These are phyloP conservation scores for Diaporthe citriasiana DNA, from an alignment of 2,329 filamentous ascomycete species.

Conservation along the genomic window DNA sequence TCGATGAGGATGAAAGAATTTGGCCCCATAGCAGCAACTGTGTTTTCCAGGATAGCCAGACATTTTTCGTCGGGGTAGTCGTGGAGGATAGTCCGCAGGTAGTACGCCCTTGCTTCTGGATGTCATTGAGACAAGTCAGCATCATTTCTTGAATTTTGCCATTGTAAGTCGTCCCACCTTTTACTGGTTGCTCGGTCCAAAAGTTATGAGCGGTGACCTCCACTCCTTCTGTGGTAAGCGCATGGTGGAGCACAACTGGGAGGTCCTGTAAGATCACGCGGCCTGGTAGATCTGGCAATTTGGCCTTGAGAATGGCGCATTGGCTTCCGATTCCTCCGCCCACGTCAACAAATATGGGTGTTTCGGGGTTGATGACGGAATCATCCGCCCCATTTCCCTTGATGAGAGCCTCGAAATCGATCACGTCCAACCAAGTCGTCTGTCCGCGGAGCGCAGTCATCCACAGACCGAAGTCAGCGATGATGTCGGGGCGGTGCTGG, in stretches of 20 bases:
- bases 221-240: conserved; percentile 27
- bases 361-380: background rate
- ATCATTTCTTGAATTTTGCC: background rate
- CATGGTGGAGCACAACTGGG: background rate
- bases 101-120: conserved; percentile 48
- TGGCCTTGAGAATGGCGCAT: conserved; percentile 13
- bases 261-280: conserved; percentile 36
- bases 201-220: conserved; percentile 35
- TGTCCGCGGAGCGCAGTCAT: conserved; percentile 41
- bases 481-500: conserved; percentile 39
- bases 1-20: conserved; percentile 51
- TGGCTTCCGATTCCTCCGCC: conserved; percentile 34
- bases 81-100: conserved; percentile 53
- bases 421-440: conserved; percentile 43
- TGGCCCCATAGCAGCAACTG: conserved; percentile 49
- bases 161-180: conserved; percentile 16
- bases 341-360: conserved; percentile 23
- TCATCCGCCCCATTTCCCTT: background rate
- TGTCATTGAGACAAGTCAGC: conserved; percentile 42
- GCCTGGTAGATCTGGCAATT: conserved; percentile 1
- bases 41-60: conserved; percentile 51
- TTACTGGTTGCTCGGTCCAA: conserved; percentile 30
- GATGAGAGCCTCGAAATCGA: conserved; percentile 39
- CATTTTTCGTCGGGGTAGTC: conserved; percentile 52
- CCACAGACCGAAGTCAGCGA: conserved; percentile 42